Evolutionary conservation across 257 asterid species (phyloP).

Genomic region (Solanum chaucha): DNA sequence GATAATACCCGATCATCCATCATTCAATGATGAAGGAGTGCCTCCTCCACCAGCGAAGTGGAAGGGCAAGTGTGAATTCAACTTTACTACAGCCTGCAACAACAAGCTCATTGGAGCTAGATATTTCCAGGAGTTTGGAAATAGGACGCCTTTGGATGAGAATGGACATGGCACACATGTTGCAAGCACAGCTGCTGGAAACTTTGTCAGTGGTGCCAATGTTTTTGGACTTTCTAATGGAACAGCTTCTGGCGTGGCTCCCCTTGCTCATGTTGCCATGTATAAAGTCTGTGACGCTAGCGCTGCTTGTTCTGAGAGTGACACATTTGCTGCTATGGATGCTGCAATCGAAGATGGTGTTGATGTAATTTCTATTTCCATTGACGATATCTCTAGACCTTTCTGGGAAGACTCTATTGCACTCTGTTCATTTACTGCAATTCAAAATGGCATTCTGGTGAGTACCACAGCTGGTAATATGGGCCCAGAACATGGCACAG

Average conservation of each 20-base stretch:
- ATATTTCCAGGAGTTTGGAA: not conserved
- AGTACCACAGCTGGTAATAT: conserved; percentile 19
- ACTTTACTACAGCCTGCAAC: not conserved
- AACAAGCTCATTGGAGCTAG: conserved; percentile 26
- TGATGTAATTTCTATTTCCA: conserved; percentile 17
- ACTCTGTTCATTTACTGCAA: conserved; percentile 19
- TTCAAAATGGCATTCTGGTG: conserved; percentile 16
- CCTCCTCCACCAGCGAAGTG: conserved; percentile 13
- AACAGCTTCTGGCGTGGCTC: conserved; percentile 24
- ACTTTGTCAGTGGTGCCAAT: conserved; percentile 13
- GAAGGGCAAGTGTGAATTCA: conserved; percentile 22
- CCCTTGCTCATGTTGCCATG: conserved; percentile 20
- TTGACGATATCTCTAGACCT: conserved; percentile 4
- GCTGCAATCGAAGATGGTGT: conserved; percentile 28
- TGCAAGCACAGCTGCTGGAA: conserved; percentile 22
- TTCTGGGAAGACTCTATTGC: conserved; percentile 14
- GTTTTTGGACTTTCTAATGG: conserved; percentile 15
- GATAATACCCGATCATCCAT: conserved; percentile 9
- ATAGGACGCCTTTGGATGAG: conserved; percentile 1
- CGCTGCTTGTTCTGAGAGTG: conserved; percentile 5
- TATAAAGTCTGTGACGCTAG: conserved; percentile 10
- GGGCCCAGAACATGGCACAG: conserved; percentile 4
- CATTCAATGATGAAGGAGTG: conserved; percentile 10
- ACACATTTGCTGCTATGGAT: conserved; percentile 25
- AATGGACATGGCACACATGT: conserved; percentile 25